Evolutionary conservation across 257 asterid genomes (phyloP).

Genomic region (Plantago elongata): DNA sequence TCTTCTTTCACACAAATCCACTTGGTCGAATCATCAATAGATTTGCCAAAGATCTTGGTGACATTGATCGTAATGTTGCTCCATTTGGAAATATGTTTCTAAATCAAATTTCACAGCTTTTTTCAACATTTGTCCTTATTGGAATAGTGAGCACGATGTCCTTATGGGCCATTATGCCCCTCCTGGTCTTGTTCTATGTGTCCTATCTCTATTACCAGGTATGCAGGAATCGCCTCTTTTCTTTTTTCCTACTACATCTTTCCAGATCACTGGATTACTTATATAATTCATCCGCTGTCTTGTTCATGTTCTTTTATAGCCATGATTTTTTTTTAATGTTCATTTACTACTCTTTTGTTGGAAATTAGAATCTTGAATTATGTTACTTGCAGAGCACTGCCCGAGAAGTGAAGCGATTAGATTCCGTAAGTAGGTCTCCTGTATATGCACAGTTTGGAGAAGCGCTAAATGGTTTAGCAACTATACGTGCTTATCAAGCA

Average conservation of each 20-base stretch:
- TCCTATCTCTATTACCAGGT: conserved; percentile 97
- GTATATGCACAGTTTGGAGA: conserved; percentile 99
- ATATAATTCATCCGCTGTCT: not conserved
- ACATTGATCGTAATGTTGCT: conserved; percentile 88
- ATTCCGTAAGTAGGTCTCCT: conserved; percentile 86
- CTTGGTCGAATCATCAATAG: conserved; percentile 91
- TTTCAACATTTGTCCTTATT: conserved; percentile 87
- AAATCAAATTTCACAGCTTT: conserved; percentile 70
- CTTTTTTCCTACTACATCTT: not conserved
- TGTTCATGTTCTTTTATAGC: not conserved
- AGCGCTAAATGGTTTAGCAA: conserved; percentile 82
- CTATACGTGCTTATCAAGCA: conserved; percentile 96
- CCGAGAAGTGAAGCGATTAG: conserved; percentile 93
- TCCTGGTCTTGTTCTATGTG: conserved; percentile 74
- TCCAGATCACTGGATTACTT: not conserved
- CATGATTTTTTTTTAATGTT: too few species aligned
- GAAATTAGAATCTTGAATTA: not conserved
- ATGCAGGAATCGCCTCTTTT: conserved; percentile 8
- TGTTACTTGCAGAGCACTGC: conserved; percentile 75
- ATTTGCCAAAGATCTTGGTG: conserved; percentile 90
- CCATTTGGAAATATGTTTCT: conserved; percentile 73
- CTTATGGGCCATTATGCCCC: conserved; percentile 96
- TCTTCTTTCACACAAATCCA: conserved; percentile 94
- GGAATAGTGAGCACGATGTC: conserved; percentile 97
- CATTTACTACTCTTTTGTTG: too few species aligned